Conservation (phyloP, 129 eudicot species). For the Rutidosis leptorrhynchoides region DNA sequence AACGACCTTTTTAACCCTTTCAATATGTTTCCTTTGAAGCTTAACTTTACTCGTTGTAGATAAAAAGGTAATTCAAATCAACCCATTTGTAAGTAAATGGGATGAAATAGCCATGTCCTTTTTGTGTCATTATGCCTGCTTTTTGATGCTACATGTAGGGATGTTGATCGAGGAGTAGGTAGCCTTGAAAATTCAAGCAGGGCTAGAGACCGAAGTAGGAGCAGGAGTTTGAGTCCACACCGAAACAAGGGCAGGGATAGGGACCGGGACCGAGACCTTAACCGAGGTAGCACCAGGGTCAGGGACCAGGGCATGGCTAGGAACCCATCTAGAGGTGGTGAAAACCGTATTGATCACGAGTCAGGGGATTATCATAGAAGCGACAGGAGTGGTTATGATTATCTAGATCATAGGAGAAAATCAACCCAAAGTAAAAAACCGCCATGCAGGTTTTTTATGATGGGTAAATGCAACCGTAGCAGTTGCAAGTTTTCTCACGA, state of each 20-base stretch:
- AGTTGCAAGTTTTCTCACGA: constrained; percentile 75
- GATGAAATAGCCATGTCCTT: background rate
- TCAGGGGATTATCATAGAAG: constrained; percentile 28
- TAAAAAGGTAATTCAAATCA: background rate
- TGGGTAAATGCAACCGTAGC: constrained; percentile 64
- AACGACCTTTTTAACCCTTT: background rate
- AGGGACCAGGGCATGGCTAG: constrained; percentile 46
- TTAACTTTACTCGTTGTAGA: background rate
- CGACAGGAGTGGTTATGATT: constrained; percentile 35
- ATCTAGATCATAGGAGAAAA: constrained; percentile 45
- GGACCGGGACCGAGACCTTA: constrained; percentile 33
- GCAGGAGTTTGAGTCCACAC: constrained; percentile 34
- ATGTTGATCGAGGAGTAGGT: constrained; percentile 11
- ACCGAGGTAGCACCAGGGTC: constrained; percentile 38
- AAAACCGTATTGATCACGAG: constrained; percentile 6
- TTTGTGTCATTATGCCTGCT: constrained; percentile 18
- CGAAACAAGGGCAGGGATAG: constrained; percentile 41
- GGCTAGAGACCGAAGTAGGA: constrained; percentile 35
- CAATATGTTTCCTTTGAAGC: background rate
- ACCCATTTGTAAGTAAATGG: background rate
- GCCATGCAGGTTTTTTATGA: constrained; percentile 60
- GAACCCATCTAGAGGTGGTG: constrained; percentile 45
- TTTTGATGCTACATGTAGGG: constrained; percentile 28
- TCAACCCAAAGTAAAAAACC: constrained; percentile 33
- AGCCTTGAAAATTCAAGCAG: constrained; percentile 19